Base-by-base conservation (phyloP, 2,329 filamentous ascomycete genomes). In the Pseudogymnoascus sp. region DNA sequence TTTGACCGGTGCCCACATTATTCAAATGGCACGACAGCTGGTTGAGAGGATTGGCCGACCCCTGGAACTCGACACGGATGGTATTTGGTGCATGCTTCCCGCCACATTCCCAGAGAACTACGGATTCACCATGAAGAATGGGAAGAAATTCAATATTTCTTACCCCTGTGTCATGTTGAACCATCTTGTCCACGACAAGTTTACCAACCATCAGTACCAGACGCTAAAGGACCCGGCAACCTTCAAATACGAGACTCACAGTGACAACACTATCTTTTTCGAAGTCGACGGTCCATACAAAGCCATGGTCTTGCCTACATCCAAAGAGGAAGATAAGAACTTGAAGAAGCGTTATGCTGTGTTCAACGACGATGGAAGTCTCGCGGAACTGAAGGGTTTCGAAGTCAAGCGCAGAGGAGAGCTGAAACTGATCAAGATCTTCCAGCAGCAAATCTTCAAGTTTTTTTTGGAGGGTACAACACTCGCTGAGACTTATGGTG, bases 151-250 rank as follows among this genome's bases (percentile, higher is more conserved):
- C 63, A 81, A 88, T n/a, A 92, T 99, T 58, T 99, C 94, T 0
- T 99, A 99, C 70, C 94, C 94, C 61, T 99, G 94, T 73, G 91
- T 97, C 66, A 99, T 99, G 94, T 82, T 99, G 77, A 99, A 99
- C 73, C 94, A 99, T 72, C 81, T 97, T 3, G 94, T 99, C 6
- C 94, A 99, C 71, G 91, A 82, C 62, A 88, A 87, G 67, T 99
- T 97, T 74, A 99, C 94, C 25, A 99, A 99, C 68, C 87, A 97
- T 68, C 94, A 99, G 70, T 99, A 99, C 72, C 92, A 99, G 77
- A 93, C 90, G 0, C 79, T 99, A 2, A 81, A 85, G 0, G 92
- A 99, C 67, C 81, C 85, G 2, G 80, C 83, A 63, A 90, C 85
- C 0, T 91, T 94, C 80, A 89, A 86, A 71, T 99, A 99, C 69